Evolutionary conservation across 805 yeast genomes (phyloP).

Genomic region (Cyberlindnera veronae): DNA sequence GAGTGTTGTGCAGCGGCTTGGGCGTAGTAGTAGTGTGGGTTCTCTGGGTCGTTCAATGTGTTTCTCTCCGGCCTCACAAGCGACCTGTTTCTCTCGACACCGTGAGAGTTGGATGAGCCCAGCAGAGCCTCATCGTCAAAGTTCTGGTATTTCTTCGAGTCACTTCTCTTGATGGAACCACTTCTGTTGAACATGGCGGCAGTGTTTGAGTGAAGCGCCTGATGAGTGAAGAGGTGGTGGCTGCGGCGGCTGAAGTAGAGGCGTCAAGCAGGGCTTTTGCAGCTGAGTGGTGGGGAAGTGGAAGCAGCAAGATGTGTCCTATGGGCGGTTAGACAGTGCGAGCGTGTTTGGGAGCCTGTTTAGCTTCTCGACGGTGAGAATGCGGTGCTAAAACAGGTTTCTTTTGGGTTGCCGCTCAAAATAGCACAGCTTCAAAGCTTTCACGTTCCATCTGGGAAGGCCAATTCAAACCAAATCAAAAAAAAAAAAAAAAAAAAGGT

Average conservation of each 20-base stretch:
- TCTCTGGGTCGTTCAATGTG: conserved; percentile 54
- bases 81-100: conserved; percentile 51
- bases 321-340: background rate
- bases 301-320: background rate
- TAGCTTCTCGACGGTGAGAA: background rate
- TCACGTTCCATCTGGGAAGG: too few species aligned
- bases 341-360: background rate
- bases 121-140: conserved; percentile 35
- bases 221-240: background rate
- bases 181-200: conserved; percentile 25
- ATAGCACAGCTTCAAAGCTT: too few species aligned
- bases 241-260: background rate
- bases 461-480: background rate
- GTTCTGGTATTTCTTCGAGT: conserved; percentile 21
- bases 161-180: conserved; percentile 23
- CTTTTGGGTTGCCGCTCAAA: too few species aligned
- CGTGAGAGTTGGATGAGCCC: conserved; percentile 20
- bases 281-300: background rate
- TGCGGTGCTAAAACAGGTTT: background rate
- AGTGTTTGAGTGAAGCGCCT: too few species aligned
- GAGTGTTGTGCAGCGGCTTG: conserved; percentile 68
- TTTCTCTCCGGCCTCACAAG: conserved; percentile 85
- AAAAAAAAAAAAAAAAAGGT: background rate
- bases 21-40: conserved; percentile 75
- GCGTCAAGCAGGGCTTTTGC: too few species aligned